phyloP scores from a whole-genome alignment of 345 rosid species.

The Citrus mangshanensis region DNA sequence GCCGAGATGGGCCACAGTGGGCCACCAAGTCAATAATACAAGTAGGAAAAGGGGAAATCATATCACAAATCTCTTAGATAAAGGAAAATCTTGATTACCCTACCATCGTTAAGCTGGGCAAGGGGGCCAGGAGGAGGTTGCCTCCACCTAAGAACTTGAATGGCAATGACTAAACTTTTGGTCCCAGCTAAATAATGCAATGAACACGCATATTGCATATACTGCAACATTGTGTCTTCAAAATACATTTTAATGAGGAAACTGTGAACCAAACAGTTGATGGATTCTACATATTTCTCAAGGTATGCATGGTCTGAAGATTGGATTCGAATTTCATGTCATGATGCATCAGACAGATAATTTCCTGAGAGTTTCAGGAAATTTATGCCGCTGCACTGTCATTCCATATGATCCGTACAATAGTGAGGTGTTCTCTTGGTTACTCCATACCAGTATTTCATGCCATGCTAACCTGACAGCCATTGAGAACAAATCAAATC shows the following conservation, averaged over 20 bases:
- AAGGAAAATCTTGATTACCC: slow-evolving; percentile 12
- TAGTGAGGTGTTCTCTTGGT: neutral
- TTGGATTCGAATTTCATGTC: neutral
- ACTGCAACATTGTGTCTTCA: neutral
- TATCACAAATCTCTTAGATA: slow-evolving; percentile 15
- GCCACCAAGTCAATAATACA: slow-evolving; percentile 33
- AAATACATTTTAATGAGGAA: neutral
- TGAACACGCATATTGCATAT: slow-evolving; percentile 16
- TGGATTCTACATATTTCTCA: neutral
- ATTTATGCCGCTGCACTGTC: neutral
- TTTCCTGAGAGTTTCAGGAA: neutral
- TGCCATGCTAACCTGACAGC: neutral
- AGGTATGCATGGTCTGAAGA: neutral
- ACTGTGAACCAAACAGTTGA: neutral
- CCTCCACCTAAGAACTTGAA: slow-evolving; percentile 43
- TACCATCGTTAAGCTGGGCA: slow-evolving; percentile 22
- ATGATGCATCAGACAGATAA: neutral
- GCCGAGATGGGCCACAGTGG: slow-evolving; percentile 16
- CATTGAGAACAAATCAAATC: slow-evolving; percentile 5
- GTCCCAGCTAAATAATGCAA: slow-evolving; percentile 37
- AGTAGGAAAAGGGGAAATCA: slow-evolving; percentile 21
- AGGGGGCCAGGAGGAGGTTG: slow-evolving; percentile 37
- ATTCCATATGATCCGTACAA: neutral
- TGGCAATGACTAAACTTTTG: slow-evolving; percentile 21
- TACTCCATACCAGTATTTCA: neutral